Base-by-base conservation (phyloP, 345 rosid species). In the Eucalyptus regnans region DNA sequence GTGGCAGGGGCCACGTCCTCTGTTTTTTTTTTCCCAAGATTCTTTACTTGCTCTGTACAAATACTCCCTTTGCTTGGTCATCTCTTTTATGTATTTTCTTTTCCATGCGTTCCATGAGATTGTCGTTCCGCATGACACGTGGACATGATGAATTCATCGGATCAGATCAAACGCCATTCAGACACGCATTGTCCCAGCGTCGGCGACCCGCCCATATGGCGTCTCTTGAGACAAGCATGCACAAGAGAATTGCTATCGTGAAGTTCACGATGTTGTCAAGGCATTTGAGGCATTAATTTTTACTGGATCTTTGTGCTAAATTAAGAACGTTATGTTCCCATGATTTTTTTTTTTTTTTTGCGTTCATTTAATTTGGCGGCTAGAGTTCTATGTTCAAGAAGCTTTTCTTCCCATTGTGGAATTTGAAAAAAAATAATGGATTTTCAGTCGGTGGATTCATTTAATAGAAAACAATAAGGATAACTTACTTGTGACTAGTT, bases 341-440 rank as follows among this genome's bases (percentile, higher is more conserved):
- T 7, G 46, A 3, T 5, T 37, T 37, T 15, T 5, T 71, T 1
- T 3, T 1, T 9, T 18, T 11, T 20, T 6, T 9, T 17, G 11
- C 13, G 81, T 9, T 37, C 13, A 17, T 71, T 71, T 46, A 17
- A 33, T 33, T 71, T 37, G 81, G 46, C 81, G 41, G 44, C 81
- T 9, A 33, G 13, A 68, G 25, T 17, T 33, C 81, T 6, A 41
- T 71, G 44, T 33, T 71, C 25, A 71, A 9, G 29, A 37, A 41
- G 84, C 83, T 37, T 64, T 76, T 41, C 29, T 76, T 41, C 22
- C 84, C 48, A 6, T 41, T 41, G 48, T 41, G 83, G 48, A 76
- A 76, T 76, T 76, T 11, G 12, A 10, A 10, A 20, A 20, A 76
- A 71, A 5, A 33, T 5, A 33, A 16, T 9, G 80, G 9, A 17